A percentile compares a stretch with the other conserved stretches of the same genome.
Evolutionary conservation across 1,284 basidiomycete genomes (phyloP).

Genomic region (Ustilago loliicola): DNA sequence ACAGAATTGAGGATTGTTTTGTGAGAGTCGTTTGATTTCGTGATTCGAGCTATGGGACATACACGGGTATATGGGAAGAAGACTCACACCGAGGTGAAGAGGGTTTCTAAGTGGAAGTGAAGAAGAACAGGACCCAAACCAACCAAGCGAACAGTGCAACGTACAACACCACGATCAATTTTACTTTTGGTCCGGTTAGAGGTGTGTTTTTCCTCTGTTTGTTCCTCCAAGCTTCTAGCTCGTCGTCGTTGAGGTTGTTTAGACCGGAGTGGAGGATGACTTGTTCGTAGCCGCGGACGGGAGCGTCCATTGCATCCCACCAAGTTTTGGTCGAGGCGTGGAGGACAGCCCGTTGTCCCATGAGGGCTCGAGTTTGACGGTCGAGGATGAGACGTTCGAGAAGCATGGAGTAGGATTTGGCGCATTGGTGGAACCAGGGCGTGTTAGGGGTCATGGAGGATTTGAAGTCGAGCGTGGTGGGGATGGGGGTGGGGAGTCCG

Average conservation of each 20-base stretch:
- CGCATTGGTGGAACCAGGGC: conserved; percentile 70
- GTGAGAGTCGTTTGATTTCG: neutral
- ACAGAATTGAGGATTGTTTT: neutral
- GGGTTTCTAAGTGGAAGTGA: conserved; percentile 1
- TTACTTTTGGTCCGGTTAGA: conserved; percentile 60
- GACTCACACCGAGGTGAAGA: neutral
- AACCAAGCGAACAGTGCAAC: conserved; percentile 50
- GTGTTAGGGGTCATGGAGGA: conserved; percentile 68
- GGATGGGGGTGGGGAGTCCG: conserved; percentile 52
- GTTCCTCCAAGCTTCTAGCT: conserved; percentile 64
- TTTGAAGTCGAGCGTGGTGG: conserved; percentile 61
- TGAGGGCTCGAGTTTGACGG: conserved; percentile 70
- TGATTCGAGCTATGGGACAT: neutral
- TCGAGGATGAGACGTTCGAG: conserved; percentile 71
- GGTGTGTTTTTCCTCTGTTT: conserved; percentile 55
- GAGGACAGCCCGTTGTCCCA: conserved; percentile 72
- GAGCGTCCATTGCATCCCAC: conserved; percentile 75
- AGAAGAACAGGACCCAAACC: conserved; percentile 27
- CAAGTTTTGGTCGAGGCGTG: conserved; percentile 73
- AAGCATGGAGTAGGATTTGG: conserved; percentile 72
- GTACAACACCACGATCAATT: conserved; percentile 53
- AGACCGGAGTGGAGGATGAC: conserved; percentile 50
- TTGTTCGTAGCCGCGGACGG: conserved; percentile 74
- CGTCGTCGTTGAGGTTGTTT: conserved; percentile 60
- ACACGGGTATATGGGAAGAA: conserved; percentile 14